A percentile compares a stretch with the other conserved stretches of the same genome.
These are phyloP conservation scores for Beauveria sp. DNA, from an alignment of 2,329 filamentous ascomycete species.

Conservation along the genomic window DNA sequence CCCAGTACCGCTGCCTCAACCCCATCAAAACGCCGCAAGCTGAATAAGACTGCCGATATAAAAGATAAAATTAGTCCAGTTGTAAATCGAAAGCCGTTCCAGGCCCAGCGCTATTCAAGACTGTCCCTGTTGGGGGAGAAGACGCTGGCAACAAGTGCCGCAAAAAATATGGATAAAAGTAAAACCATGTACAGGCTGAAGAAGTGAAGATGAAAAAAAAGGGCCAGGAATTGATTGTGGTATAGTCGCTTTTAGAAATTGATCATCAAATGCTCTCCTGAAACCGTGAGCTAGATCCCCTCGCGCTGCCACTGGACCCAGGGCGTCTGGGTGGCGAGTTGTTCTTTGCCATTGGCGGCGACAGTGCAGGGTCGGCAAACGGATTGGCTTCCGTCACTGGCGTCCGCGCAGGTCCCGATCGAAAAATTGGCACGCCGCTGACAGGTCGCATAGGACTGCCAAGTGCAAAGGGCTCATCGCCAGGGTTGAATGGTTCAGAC, in stretches of 20 bases:
- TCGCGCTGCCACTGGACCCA: conserved; percentile 19
- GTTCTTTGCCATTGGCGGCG: conserved; percentile 21
- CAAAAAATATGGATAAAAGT: not conserved
- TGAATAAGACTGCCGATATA: not conserved
- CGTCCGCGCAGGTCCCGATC: conserved; percentile 58
- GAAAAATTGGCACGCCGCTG: conserved; percentile 52
- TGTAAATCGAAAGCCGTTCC: not conserved
- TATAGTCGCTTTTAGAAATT: conserved; percentile 4
- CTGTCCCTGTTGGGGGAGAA: not conserved
- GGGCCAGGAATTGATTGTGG: conserved; percentile 3
- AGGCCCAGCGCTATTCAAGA: not conserved
- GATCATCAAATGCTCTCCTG: conserved; percentile 21
- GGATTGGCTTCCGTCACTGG: conserved; percentile 50
- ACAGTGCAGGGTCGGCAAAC: conserved; percentile 30
- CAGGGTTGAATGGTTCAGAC: conserved; percentile 30
- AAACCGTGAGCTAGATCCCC: conserved; percentile 18
- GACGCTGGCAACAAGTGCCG: not conserved
- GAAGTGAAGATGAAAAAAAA: not conserved
- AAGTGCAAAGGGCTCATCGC: conserved; percentile 39
- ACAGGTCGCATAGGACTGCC: conserved; percentile 52
- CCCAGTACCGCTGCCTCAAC: not conserved
- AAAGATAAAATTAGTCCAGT: not conserved
- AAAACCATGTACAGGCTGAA: conserved; percentile 5
- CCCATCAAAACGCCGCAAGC: not conserved
- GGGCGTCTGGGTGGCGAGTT: conserved; percentile 17